Evolutionary conservation across 106 monocot species (phyloP).

Genomic region (Posidonia australis): DNA sequence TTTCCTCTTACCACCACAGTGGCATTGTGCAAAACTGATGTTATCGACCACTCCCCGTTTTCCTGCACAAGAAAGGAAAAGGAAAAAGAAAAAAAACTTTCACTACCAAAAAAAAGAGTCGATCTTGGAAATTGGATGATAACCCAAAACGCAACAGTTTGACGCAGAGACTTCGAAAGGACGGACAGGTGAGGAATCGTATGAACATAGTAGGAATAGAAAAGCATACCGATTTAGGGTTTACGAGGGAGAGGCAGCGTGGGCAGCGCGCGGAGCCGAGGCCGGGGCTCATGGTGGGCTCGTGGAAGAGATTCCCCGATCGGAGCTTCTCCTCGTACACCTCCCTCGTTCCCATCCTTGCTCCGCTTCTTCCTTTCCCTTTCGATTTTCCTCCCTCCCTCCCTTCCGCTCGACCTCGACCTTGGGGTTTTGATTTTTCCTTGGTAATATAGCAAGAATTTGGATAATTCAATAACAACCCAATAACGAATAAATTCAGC

Average conservation of each 20-base stretch:
- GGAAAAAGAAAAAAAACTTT: neutral
- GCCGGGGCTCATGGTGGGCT: constrained; percentile 89
- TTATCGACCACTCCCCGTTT: constrained; percentile 55
- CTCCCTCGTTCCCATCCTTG: constrained; percentile 72
- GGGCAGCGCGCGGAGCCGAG: constrained; percentile 88
- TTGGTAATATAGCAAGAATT: too few species aligned
- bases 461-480: too few species aligned
- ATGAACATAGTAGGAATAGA: too few species aligned
- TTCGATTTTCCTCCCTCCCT: neutral
- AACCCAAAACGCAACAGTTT: too few species aligned
- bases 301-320: constrained; percentile 58
- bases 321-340: constrained; percentile 96
- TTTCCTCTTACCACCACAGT: constrained; percentile 49
- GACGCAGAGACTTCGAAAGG: too few species aligned
- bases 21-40: constrained; percentile 60
- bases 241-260: constrained; percentile 74
- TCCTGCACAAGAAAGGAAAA: constrained; percentile 17
- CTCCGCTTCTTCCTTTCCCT: neutral
- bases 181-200: too few species aligned
- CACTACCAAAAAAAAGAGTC: neutral
- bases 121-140: neutral
- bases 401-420: neutral
- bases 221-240: constrained; percentile 19
- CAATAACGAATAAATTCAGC: too few species aligned
- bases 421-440: too few species aligned